A percentile compares a stretch with the other conserved stretches of the same genome.
Conservation (phyloP, 202 grass and related monocot genomes). For the Brachypodium distachyon region DNA sequence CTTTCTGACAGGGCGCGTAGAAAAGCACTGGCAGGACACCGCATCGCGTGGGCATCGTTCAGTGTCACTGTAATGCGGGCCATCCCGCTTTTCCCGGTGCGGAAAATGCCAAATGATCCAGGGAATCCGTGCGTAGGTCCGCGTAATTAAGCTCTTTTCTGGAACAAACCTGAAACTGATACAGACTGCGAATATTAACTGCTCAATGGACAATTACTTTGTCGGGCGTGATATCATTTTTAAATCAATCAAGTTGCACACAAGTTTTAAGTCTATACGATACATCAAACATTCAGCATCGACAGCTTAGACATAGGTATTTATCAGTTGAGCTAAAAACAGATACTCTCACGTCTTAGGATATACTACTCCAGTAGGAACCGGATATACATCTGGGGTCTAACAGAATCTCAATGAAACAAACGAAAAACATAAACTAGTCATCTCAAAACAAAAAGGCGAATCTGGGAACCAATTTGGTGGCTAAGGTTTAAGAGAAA, state of each 20-base stretch:
- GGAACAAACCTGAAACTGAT: background rate
- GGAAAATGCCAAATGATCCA: background rate
- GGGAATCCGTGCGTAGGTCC: slow-evolving; percentile 19
- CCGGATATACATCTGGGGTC: no score
- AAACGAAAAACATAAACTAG: no score
- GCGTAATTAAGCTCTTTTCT: background rate
- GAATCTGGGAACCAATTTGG: no score
- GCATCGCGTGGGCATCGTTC: background rate
- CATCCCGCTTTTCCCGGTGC: background rate
- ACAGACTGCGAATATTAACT: background rate
- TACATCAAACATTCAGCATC: no score
- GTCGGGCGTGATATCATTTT: background rate
- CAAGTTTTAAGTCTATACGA: no score
- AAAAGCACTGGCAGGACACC: background rate
- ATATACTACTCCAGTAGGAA: no score
- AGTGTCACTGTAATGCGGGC: background rate
- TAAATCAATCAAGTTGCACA: background rate
- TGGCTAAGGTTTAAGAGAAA: no score
- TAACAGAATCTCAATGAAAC: no score
- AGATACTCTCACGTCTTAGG: no score
- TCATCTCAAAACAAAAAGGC: no score
- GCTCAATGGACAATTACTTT: background rate
- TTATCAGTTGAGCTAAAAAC: no score
- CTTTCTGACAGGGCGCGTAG: background rate
- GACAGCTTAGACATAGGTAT: no score